Evolutionary conservation across 495 filamentous ascomycete species (phyloP), one percentile per base, ranked within the genome.

Genomic region (Poronia punctata): DNA sequence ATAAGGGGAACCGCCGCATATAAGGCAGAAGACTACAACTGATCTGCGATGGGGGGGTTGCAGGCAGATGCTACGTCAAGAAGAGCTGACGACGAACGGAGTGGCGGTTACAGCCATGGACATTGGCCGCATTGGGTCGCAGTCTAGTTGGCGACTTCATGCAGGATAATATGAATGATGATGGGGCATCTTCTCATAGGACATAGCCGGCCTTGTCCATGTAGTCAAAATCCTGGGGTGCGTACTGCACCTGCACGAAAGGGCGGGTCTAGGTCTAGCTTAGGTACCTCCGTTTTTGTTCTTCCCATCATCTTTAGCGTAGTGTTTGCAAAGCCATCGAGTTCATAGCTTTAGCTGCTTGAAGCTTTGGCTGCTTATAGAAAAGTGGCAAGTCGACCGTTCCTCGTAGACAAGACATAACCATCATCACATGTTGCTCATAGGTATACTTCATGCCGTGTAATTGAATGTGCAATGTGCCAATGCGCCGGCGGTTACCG

Each of bases 141-240:
- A 48, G 39, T 47, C 20, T 38, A 50, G 35, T 40, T 42, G n/a
- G n/a, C n/a, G n/a, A n/a, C n/a, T n/a, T n/a, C 43, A 53, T 59
- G 44, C 53, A 59, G 49, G 48, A 23, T 53, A 46, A 40, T 46
- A 29, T 46, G 45, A 35, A 37, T 50, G 49, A 47, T 53, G 53
- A 59, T 57, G 53, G 53, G 48, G 37, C 43, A 52, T 42, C 32
- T 30, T 50, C 50, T 49, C 43, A 57, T 54, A 59, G 53, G 45
- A 38, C 46, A 26, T 10, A 17, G 18, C 34, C 18, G 33, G 14
- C 15, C 12, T 16, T 31, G 18, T 5, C 19, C 3, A 10, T 20
- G 15, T 44, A 42, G 32, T 40, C 32, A 31, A 43, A 53, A 43
- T 42, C 52, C 50, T 32, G 46, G 53, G 36, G 37, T 46, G 48